Conservation (phyloP, 768 basidiomycete genomes). For the Fomitopsis pulvina region DNA sequence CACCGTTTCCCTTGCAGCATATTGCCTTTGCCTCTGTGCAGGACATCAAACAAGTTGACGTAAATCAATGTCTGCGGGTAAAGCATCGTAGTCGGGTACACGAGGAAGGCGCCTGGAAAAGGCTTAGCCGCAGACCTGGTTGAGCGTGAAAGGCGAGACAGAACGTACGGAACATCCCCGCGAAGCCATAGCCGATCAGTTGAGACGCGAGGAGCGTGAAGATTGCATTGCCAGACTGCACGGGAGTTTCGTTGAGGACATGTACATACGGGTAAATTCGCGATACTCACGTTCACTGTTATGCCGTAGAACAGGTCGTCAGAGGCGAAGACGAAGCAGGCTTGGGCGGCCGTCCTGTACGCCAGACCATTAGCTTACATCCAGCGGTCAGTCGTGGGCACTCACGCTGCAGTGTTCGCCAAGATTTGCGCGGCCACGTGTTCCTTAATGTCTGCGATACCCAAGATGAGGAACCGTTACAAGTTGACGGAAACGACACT, state of each 20-base stretch:
- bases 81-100: conserved; percentile 3
- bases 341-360: neutral
- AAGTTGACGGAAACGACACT: too few species aligned
- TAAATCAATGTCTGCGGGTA: conserved; percentile 2
- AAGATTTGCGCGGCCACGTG: conserved; percentile 1
- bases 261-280: neutral
- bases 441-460: conserved; percentile 1
- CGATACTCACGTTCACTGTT: neutral
- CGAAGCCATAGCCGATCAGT: conserved; percentile 19
- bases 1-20: conserved; percentile 4
- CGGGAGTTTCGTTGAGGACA: too few species aligned
- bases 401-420: conserved; percentile 2
- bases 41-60: conserved; percentile 3
- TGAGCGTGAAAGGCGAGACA: conserved; percentile 13
- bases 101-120: neutral
- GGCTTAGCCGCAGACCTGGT: neutral
- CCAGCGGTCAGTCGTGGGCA: neutral
- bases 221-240: conserved; percentile 15
- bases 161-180: conserved; percentile 25
- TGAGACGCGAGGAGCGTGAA: conserved; percentile 23
- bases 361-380: neutral
- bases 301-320: conserved; percentile 3
- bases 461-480: too few species aligned
- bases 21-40: conserved; percentile 1
- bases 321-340: conserved; percentile 1